These are phyloP conservation scores for Trichoderma gracile DNA, from an alignment of 2,329 filamentous ascomycete species.

Conservation along the genomic window DNA sequence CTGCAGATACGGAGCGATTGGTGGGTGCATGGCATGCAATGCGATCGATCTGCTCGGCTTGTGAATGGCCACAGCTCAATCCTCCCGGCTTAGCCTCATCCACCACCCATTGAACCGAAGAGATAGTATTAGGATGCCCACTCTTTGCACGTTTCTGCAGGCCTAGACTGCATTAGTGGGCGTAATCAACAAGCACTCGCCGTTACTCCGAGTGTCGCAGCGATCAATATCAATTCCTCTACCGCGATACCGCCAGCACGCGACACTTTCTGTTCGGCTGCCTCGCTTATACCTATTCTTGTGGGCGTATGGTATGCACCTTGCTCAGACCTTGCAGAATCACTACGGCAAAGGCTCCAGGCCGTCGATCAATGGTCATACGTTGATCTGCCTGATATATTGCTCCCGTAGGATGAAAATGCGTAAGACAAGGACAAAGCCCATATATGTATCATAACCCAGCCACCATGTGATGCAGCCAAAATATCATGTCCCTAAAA, in stretches of 20 bases:
- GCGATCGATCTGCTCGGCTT: constrained; percentile 11
- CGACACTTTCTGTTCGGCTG: neutral
- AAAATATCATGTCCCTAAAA: neutral
- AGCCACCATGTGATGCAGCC: neutral
- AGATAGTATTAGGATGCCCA: neutral
- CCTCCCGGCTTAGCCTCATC: constrained; percentile 1
- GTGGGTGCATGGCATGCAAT: neutral
- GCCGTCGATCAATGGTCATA: neutral
- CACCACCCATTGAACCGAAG: constrained; percentile 3
- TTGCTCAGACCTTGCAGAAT: neutral
- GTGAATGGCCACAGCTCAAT: constrained; percentile 7
- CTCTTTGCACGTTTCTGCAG: constrained; percentile 17
- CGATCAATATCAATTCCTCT: neutral
- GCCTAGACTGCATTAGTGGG: constrained; percentile 12
- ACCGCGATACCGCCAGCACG: neutral
- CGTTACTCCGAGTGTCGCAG: neutral
- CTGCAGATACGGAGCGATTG: neutral
- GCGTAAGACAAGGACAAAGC: neutral
- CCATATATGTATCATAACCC: neutral
- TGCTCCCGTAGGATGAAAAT: neutral
- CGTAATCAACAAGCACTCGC: neutral
- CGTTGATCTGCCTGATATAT: neutral
- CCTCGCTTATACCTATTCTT: neutral
- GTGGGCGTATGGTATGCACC: neutral
- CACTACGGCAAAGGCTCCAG: neutral